Conservation (phyloP, 75 land plant species). For the Selaginella moellendorffii region DNA sequence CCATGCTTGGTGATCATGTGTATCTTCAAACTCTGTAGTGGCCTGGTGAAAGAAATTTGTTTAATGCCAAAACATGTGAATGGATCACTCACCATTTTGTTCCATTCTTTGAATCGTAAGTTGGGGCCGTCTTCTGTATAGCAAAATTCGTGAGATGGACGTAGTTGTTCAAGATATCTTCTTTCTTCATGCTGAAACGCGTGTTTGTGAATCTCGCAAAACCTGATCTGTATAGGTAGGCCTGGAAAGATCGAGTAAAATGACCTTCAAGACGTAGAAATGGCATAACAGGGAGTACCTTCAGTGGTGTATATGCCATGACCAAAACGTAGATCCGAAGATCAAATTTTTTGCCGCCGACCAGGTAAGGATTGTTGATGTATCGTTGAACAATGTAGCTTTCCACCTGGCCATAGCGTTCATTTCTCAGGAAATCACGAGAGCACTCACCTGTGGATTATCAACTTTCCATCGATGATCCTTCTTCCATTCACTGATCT, state of each 20-base stretch:
- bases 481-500: constrained; percentile 35
- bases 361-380: constrained; percentile 29
- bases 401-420: constrained; percentile 20
- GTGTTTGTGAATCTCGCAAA: constrained; percentile 35
- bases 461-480: constrained; percentile 34
- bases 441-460: constrained; percentile 20
- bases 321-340: constrained; percentile 31
- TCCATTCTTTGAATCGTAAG: constrained; percentile 28
- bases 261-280: background rate
- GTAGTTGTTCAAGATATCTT: constrained; percentile 27
- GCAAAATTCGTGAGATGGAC: constrained; percentile 35
- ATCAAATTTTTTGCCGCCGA: constrained; percentile 35
- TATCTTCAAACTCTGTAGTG: constrained; percentile 26
- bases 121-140: constrained; percentile 29
- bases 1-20: constrained; percentile 40
- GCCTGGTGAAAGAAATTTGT: constrained; percentile 13
- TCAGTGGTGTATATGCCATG: constrained; percentile 23
- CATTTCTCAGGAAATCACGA: background rate
- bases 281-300: constrained; percentile 12
- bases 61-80: background rate
- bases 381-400: constrained; percentile 31
- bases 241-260: constrained; percentile 14
- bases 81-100: constrained; percentile 22
- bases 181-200: constrained; percentile 29
- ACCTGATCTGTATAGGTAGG: constrained; percentile 31